Percentiles rank a stretch among this genome's conserved stretches.
phyloP scores from a whole-genome alignment of 768 basidiomycete species.

The Lactarius psammicola region DNA sequence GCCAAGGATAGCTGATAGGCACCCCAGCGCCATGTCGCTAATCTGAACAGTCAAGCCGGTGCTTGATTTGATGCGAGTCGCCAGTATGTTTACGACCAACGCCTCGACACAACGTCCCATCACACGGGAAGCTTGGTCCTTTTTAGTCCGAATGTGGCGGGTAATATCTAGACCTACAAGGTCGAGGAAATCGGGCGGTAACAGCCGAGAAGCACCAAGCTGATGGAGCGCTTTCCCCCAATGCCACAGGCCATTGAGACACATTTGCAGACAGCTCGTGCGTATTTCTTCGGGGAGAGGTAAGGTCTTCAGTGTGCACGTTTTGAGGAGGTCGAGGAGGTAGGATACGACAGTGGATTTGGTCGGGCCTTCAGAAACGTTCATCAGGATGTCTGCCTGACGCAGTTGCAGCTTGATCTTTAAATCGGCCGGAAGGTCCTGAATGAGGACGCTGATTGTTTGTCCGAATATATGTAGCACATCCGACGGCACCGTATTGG shows the following conservation, averaged over 20 bases:
- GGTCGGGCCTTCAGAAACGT: background rate
- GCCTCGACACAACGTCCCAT: background rate
- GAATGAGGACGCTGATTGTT: background rate
- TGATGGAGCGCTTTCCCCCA: background rate
- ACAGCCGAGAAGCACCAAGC: background rate
- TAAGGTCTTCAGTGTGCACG: background rate
- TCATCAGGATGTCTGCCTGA: background rate
- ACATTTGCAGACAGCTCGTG: background rate
- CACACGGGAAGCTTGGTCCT: background rate
- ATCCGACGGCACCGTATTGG: background rate
- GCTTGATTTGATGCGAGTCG: too few species aligned
- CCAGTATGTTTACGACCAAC: too few species aligned
- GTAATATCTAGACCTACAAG: background rate
- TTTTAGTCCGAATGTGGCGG: background rate
- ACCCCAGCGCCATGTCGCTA: too few species aligned
- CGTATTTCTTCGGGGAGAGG: background rate
- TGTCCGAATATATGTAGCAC: background rate
- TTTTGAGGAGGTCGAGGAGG: background rate
- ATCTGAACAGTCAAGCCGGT: too few species aligned
- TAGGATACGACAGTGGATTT: background rate
- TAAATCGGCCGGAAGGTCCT: background rate
- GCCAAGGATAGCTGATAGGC: too few species aligned
- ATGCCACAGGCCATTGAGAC: background rate
- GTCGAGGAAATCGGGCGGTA: background rate
- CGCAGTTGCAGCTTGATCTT: background rate